Evolutionary conservation across 129 eudicot genomes (phyloP).

Genomic region (Flaveria linearis): DNA sequence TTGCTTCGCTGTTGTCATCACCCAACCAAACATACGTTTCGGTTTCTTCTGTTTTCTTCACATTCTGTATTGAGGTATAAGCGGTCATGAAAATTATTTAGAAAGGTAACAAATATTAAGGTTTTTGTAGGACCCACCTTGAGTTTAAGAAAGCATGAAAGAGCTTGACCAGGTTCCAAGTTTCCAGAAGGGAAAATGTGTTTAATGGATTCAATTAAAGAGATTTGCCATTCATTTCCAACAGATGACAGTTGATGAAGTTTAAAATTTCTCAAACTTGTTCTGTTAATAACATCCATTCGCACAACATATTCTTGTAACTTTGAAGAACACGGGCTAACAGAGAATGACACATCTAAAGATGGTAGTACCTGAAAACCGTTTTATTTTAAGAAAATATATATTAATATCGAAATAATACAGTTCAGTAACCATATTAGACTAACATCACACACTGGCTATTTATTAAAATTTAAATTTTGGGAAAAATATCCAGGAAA

Average conservation of each 20-base stretch:
- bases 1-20: conserved; percentile 39
- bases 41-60: conserved; percentile 41
- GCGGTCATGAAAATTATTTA: conserved; percentile 4
- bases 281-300: conserved; percentile 78
- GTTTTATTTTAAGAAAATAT: not conserved
- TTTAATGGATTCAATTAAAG: conserved; percentile 66
- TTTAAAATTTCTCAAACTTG: conserved; percentile 64
- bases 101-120: not conserved
- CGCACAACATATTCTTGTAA: conserved; percentile 75
- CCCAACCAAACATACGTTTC: conserved; percentile 57
- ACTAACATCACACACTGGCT: no score
- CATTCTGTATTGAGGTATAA: conserved; percentile 44
- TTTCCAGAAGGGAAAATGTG: conserved; percentile 52
- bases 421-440: no score
- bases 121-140: conserved; percentile 49
- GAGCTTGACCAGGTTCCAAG: conserved; percentile 75
- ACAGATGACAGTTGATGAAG: conserved; percentile 79
- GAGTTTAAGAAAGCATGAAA: conserved; percentile 84
- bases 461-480: not conserved
- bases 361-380: conserved; percentile 77
- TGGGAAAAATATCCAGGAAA: not conserved
- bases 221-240: conserved; percentile 77
- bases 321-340: conserved; percentile 72
- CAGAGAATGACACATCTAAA: conserved; percentile 66
- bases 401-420: not conserved